phyloP scores from a whole-genome alignment of 1,284 basidiomycete genomes.

The Phenoliferia sp. region DNA sequence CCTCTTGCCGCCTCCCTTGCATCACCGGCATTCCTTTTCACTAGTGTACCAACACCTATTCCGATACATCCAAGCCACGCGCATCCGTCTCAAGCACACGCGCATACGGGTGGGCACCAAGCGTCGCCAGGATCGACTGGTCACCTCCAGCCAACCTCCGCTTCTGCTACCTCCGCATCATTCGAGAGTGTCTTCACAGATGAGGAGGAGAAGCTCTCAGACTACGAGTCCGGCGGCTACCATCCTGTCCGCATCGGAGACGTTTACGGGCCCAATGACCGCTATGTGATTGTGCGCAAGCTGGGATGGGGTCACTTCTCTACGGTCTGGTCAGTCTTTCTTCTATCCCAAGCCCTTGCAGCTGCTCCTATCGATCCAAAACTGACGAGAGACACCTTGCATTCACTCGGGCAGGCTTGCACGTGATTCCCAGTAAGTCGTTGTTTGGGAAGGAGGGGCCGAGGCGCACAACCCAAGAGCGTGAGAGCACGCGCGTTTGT shows the following conservation, averaged over 20 bases:
- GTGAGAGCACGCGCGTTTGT: not conserved
- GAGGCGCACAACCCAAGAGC: not conserved
- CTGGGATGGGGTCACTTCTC: constrained; percentile 97
- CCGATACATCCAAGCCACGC: constrained; percentile 1
- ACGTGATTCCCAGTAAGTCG: constrained; percentile 14
- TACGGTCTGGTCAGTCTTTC: constrained; percentile 39
- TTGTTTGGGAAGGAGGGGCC: not conserved
- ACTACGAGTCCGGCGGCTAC: constrained; percentile 88
- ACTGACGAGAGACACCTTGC: not conserved
- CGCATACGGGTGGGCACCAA: constrained; percentile 24
- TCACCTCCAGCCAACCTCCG: constrained; percentile 9
- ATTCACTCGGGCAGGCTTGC: constrained; percentile 10
- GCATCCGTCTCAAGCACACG: constrained; percentile 23
- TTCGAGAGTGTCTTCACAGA: constrained; percentile 36
- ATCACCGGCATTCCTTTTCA: too few species aligned
- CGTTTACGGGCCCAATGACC: constrained; percentile 61
- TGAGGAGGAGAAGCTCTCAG: constrained; percentile 44
- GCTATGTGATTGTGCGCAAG: constrained; percentile 90
- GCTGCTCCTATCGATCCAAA: not conserved
- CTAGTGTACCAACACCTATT: not conserved
- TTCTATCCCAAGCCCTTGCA: not conserved
- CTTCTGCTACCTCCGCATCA: constrained; percentile 23
- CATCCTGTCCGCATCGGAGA: constrained; percentile 85
- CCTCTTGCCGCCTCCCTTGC: too few species aligned
- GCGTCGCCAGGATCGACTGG: constrained; percentile 11